Percentiles rank a stretch among this genome's conserved stretches.
Conservation (phyloP, 148 eudicot species). For the Fallopia convolvulus region DNA sequence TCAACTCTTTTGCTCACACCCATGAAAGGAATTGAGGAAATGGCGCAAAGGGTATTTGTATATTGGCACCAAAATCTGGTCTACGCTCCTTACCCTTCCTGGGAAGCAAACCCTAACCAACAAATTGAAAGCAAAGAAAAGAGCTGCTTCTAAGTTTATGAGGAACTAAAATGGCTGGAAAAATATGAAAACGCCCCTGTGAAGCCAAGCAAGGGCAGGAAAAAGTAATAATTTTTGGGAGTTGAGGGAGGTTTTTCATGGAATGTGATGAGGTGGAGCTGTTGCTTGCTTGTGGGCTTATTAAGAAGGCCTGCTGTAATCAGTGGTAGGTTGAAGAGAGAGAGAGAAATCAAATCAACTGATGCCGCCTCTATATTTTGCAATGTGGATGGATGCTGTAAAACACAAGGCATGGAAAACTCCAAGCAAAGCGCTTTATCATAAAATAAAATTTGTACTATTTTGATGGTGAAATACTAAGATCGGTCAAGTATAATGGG, state of each 20-base stretch:
- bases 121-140: neutral
- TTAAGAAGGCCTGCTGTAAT: slow-evolving; percentile 40
- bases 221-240: neutral
- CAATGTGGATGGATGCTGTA: slow-evolving; percentile 3
- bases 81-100: neutral
- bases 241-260: slow-evolving; percentile 7
- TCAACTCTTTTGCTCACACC: neutral
- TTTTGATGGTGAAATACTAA: no score
- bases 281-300: slow-evolving; percentile 21
- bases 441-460: neutral
- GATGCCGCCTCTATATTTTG: neutral
- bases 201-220: slow-evolving; percentile 6
- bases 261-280: slow-evolving; percentile 17
- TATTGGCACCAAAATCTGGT: neutral
- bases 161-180: slow-evolving; percentile 7
- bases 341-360: slow-evolving; percentile 12
- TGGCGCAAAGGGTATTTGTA: neutral
- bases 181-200: neutral
- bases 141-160: slow-evolving; percentile 7
- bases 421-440: neutral
- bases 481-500: no score
- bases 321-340: slow-evolving; percentile 52
- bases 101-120: neutral
- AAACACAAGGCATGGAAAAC: neutral
- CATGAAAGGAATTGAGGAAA: neutral